Evolutionary conservation across 2,329 filamentous ascomycete genomes (phyloP).

Genomic region (Ophioceras dolichostomum): DNA sequence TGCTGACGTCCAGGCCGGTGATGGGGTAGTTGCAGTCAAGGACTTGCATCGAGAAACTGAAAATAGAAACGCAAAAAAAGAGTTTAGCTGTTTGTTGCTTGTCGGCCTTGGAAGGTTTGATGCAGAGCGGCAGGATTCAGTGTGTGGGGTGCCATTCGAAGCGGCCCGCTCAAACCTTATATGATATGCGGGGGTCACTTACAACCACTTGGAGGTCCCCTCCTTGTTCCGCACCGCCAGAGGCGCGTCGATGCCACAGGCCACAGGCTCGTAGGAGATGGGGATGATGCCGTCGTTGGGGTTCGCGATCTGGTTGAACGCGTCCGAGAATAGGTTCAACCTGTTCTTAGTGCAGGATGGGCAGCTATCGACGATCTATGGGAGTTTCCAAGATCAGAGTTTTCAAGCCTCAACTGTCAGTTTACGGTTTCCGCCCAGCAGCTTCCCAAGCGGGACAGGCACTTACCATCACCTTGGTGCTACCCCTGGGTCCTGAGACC

Average conservation of each 20-base stretch:
- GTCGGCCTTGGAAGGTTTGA: too few relatives aligned
- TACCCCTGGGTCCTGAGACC: conserved; percentile 44
- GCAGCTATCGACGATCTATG: conserved; percentile 30
- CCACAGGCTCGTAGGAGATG: conserved; percentile 22
- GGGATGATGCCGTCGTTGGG: conserved; percentile 20
- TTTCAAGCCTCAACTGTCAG: too few relatives aligned
- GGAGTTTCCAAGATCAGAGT: too few relatives aligned
- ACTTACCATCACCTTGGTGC: conserved; percentile 51
- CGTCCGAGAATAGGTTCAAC: conserved; percentile 31
- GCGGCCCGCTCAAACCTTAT: too few relatives aligned
- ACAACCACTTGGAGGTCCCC: conserved; percentile 28
- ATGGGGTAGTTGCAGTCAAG: conserved; percentile 48
- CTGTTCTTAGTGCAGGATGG: conserved; percentile 27
- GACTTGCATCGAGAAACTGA: conserved; percentile 42
- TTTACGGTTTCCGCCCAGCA: too few relatives aligned
- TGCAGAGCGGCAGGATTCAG: too few relatives aligned
- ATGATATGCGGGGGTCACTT: too few relatives aligned
- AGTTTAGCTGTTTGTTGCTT: too few relatives aligned
- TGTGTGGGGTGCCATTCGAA: too few relatives aligned
- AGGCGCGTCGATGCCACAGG: conserved; percentile 27
- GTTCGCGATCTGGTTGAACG: conserved; percentile 23
- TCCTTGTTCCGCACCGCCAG: conserved; percentile 29
- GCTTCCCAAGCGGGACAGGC: too few relatives aligned
- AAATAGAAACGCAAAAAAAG: too few relatives aligned
- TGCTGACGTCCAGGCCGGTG: conserved; percentile 44